These are phyloP conservation scores for Chaetomium sp. DNA, from an alignment of 2,329 filamentous ascomycete species.

Conservation along the genomic window DNA sequence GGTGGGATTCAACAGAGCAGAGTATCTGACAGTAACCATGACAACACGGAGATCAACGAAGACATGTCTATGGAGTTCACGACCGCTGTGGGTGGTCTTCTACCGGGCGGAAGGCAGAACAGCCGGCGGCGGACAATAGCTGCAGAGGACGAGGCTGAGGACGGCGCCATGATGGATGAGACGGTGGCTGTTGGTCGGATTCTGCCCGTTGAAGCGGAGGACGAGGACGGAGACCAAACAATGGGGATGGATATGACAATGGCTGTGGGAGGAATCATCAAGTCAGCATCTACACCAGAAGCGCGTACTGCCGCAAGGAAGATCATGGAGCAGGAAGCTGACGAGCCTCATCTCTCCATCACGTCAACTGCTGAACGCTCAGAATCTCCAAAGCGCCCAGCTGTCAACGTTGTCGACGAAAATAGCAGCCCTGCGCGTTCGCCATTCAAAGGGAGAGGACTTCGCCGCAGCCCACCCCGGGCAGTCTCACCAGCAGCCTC, in stretches of 20 bases:
- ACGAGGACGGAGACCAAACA: conserved; percentile 43
- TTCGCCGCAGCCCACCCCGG: conserved; percentile 52
- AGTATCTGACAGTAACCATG: conserved; percentile 39
- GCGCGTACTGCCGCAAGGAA: conserved; percentile 54
- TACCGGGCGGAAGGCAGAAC: conserved; percentile 38
- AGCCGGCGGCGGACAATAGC: conserved; percentile 34
- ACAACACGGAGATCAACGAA: conserved; percentile 55
- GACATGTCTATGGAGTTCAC: conserved; percentile 83
- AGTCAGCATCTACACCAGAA: conserved; percentile 43
- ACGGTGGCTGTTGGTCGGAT: conserved; percentile 67
- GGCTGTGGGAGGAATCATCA: conserved; percentile 64
- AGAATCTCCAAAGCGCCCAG: conserved; percentile 42
- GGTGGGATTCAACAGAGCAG: conserved; percentile 63
- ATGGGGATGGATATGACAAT: conserved; percentile 69
- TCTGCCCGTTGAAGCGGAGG: conserved; percentile 41
- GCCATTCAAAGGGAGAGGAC: conserved; percentile 52
- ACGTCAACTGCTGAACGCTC: conserved; percentile 43
- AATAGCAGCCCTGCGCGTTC: conserved; percentile 55
- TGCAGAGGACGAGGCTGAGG: conserved; percentile 38
- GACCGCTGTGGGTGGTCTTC: conserved; percentile 61
- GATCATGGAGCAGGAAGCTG: conserved; percentile 61
- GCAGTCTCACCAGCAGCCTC: conserved; percentile 47
- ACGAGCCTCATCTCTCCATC: conserved; percentile 51
- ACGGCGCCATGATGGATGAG: conserved; percentile 64
- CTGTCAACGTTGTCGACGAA: conserved; percentile 48